These are phyloP conservation scores for Wickerhamomyces subpelliculosus DNA, from an alignment of 805 yeast species.

Conservation along the genomic window DNA sequence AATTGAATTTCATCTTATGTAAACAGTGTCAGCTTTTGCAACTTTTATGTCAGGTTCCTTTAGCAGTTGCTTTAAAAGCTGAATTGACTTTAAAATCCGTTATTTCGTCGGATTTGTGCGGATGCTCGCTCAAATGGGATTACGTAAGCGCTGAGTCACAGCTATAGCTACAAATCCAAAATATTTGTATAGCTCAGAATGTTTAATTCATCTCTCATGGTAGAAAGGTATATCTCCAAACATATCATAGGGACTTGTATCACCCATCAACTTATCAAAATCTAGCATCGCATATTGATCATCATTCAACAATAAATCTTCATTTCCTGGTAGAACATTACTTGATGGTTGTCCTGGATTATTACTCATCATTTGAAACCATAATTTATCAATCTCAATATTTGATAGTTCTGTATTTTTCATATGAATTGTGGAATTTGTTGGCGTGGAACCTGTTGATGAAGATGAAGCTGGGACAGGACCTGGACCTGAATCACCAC, in stretches of 20 bases:
- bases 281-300: slow-evolving; percentile 2
- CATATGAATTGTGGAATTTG: slow-evolving; percentile 7
- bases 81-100: too few relatives aligned
- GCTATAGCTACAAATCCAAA: background rate
- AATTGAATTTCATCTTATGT: too few relatives aligned
- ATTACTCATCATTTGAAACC: slow-evolving; percentile 20
- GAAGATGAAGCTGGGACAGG: background rate
- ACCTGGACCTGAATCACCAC: too few relatives aligned
- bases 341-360: slow-evolving; percentile 1
- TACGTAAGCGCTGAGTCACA: too few relatives aligned
- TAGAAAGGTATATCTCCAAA: slow-evolving; percentile 13
- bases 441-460: background rate
- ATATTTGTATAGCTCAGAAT: background rate
- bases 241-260: slow-evolving; percentile 14
- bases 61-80: too few relatives aligned
- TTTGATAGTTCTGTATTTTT: slow-evolving; percentile 12
- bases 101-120: too few relatives aligned
- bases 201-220: slow-evolving; percentile 4
- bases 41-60: too few relatives aligned
- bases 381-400: slow-evolving; percentile 16
- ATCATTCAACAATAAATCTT: background rate
- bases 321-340: too few relatives aligned
- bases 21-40: too few relatives aligned
- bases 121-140: too few relatives aligned
- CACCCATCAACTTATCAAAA: slow-evolving; percentile 13